Percentiles rank a stretch among this genome's conserved stretches.
Evolutionary conservation across 352 stramenopile species (phyloP).

Genomic region (Phytophthora fragariae): DNA sequence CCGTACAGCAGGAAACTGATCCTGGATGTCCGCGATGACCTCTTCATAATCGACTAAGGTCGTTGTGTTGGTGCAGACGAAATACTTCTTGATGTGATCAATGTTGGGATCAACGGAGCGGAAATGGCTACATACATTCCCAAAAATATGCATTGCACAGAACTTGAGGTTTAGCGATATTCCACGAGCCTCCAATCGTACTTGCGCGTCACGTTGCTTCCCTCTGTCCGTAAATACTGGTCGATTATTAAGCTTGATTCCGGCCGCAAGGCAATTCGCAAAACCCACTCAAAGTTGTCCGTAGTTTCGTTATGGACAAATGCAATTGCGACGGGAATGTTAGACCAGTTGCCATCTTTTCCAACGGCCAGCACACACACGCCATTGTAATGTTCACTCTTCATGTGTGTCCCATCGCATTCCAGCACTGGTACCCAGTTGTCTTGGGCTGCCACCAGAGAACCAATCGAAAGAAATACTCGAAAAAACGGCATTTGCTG

Average conservation of each 20-base stretch:
- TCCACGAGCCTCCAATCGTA: neutral
- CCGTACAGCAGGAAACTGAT: neutral
- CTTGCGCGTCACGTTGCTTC: neutral
- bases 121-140: neutral
- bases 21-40: neutral
- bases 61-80: neutral
- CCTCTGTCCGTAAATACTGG: neutral
- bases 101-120: slow-evolving; percentile 1
- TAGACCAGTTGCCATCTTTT: neutral
- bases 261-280: slow-evolving; percentile 1
- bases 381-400: neutral
- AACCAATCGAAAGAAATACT: neutral
- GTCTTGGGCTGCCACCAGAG: neutral
- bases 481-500: too few species aligned
- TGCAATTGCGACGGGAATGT: neutral
- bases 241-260: neutral
- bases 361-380: neutral
- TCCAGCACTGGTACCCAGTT: neutral
- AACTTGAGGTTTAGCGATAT: neutral
- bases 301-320: neutral
- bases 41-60: slow-evolving; percentile 5
- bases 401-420: slow-evolving; percentile 1
- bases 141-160: neutral
- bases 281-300: neutral
- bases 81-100: neutral